Evolutionary conservation across 805 yeast species (phyloP).

Genomic region (Sungouiella thailandica): DNA sequence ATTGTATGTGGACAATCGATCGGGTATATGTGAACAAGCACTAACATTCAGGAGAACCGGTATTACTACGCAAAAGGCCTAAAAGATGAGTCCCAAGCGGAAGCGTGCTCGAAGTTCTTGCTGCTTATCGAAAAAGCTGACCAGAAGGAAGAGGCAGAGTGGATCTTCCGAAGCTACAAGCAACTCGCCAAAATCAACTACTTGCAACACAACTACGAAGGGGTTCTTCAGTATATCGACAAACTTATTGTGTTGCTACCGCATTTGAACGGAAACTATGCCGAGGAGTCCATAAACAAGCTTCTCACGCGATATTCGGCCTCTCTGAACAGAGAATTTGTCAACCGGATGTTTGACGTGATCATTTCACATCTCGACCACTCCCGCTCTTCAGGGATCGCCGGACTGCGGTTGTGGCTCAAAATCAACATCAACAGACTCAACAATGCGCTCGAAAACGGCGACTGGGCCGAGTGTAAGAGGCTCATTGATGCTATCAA

Average conservation of each 20-base stretch:
- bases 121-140: slow-evolving; percentile 16
- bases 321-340: slow-evolving; percentile 24
- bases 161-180: slow-evolving; percentile 37
- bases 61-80: slow-evolving; percentile 36
- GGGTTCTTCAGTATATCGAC: slow-evolving; percentile 19
- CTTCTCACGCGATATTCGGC: slow-evolving; percentile 30
- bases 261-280: slow-evolving; percentile 30
- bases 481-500: slow-evolving; percentile 34
- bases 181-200: slow-evolving; percentile 37
- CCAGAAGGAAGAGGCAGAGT: slow-evolving; percentile 21
- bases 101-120: slow-evolving; percentile 10
- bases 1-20: slow-evolving; percentile 7
- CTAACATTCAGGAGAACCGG: slow-evolving; percentile 25
- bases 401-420: slow-evolving; percentile 37
- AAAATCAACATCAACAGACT: slow-evolving; percentile 44
- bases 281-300: slow-evolving; percentile 35
- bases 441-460: slow-evolving; percentile 28
- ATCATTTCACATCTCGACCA: slow-evolving; percentile 22
- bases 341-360: slow-evolving; percentile 25
- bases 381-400: slow-evolving; percentile 13
- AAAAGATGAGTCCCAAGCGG: slow-evolving; percentile 24
- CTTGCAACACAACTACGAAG: slow-evolving; percentile 17
- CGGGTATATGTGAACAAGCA: neutral
- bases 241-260: slow-evolving; percentile 20
- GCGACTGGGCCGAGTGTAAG: slow-evolving; percentile 29